A percentile compares a stretch with the other conserved stretches of the same genome.
Conservation (phyloP, 495 filamentous ascomycete genomes). For the Talaromyces ruber region DNA sequence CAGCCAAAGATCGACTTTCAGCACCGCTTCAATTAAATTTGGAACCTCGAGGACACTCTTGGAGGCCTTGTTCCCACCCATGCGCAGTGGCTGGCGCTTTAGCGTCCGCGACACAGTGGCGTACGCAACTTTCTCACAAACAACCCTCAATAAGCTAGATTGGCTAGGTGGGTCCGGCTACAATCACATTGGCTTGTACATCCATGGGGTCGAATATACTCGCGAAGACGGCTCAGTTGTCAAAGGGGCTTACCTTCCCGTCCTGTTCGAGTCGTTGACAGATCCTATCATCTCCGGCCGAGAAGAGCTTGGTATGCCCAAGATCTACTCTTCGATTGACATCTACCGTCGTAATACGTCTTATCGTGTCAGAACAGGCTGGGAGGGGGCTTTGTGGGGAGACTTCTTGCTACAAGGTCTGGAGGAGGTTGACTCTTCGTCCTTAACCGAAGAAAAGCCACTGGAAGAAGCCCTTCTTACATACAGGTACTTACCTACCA, state of each 20-base stretch:
- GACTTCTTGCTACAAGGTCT: constrained; percentile 32
- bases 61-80: constrained; percentile 42
- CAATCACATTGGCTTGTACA: constrained; percentile 45
- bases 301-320: constrained; percentile 51
- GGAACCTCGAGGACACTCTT: constrained; percentile 49
- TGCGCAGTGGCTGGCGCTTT: constrained; percentile 27
- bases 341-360: constrained; percentile 24
- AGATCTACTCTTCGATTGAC: constrained; percentile 41
- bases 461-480: constrained; percentile 30
- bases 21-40: constrained; percentile 47
- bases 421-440: constrained; percentile 18
- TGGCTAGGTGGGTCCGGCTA: constrained; percentile 50
- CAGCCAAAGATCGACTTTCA: constrained; percentile 32
- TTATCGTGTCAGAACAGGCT: constrained; percentile 32
- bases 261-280: constrained; percentile 44
- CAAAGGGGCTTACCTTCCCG: constrained; percentile 42
- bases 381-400: constrained; percentile 38
- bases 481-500: constrained; percentile 39
- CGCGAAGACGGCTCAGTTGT: constrained; percentile 38
- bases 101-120: constrained; percentile 38
- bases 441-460: constrained; percentile 18
- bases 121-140: constrained; percentile 39
- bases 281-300: constrained; percentile 45
- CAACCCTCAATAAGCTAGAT: constrained; percentile 39
- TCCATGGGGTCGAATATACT: constrained; percentile 48